phyloP scores from a whole-genome alignment of 768 basidiomycete species.

The Porpolomopsis calyptriformis region DNA sequence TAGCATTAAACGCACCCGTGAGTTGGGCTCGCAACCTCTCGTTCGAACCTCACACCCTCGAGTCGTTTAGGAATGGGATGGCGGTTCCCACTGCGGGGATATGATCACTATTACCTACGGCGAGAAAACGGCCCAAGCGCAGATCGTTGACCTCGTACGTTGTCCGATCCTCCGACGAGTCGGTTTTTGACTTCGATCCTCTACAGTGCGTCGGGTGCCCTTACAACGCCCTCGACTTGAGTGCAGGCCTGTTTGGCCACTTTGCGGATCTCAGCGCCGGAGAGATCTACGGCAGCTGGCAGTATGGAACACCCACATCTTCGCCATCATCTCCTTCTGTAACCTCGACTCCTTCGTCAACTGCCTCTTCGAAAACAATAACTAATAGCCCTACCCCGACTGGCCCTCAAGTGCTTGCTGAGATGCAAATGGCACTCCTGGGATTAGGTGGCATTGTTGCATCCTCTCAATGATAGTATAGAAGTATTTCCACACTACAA shows the following conservation, averaged over 20 bases:
- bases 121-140: conserved; percentile 29
- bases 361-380: conserved; percentile 2
- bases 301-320: conserved; percentile 19
- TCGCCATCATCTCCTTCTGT: conserved; percentile 10
- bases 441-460: conserved; percentile 4
- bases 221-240: conserved; percentile 35
- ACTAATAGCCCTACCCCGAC: neutral
- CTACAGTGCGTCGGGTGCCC: conserved; percentile 31
- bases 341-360: conserved; percentile 9
- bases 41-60: neutral
- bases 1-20: conserved; percentile 33
- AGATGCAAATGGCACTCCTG: conserved; percentile 6
- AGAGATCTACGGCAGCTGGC: conserved; percentile 32
- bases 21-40: conserved; percentile 9
- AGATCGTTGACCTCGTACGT: conserved; percentile 35
- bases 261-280: conserved; percentile 27
- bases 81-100: conserved; percentile 33
- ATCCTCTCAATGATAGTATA: too few species aligned
- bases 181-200: neutral
- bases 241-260: conserved; percentile 32
- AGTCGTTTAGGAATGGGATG: conserved; percentile 27
- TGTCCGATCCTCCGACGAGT: neutral
- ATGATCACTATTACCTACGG: conserved; percentile 31
- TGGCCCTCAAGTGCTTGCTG: conserved; percentile 1
- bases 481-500: too few species aligned